phyloP scores from a whole-genome alignment of 257 asterid species.

The Thymus mandschuricus region DNA sequence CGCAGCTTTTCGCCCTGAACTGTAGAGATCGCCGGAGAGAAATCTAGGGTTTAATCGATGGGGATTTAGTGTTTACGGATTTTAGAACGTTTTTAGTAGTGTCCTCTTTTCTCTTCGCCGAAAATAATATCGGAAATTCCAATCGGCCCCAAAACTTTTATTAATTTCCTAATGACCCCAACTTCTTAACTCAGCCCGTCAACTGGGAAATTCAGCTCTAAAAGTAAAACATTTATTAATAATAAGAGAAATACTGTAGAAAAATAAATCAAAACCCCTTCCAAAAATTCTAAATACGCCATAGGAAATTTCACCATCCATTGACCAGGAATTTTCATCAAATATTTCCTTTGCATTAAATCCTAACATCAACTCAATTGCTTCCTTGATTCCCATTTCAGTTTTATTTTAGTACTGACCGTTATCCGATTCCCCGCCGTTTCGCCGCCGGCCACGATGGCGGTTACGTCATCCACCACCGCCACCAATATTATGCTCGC shows the following conservation, averaged over 20 bases:
- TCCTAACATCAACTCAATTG: constrained; percentile 11
- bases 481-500: constrained; percentile 74
- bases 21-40: not conserved
- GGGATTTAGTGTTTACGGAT: constrained; percentile 30
- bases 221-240: too few relatives aligned
- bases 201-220: too few relatives aligned
- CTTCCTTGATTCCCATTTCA: constrained; percentile 15
- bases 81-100: not conserved
- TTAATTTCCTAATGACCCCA: too few relatives aligned
- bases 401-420: not conserved
- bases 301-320: constrained; percentile 20
- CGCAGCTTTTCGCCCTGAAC: not conserved
- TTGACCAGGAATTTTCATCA: constrained; percentile 20
- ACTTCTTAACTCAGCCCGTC: too few relatives aligned
- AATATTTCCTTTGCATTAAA: not conserved
- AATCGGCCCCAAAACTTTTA: too few relatives aligned
- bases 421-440: constrained; percentile 17
- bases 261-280: not conserved
- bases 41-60: constrained; percentile 33
- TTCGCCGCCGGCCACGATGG: constrained; percentile 44
- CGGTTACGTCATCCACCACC: constrained; percentile 53
- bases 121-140: too few relatives aligned
- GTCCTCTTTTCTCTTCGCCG: not conserved
- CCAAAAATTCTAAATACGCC: not conserved
- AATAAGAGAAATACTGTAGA: too few relatives aligned